Evolutionary conservation across 345 rosid genomes (phyloP), one percentile per base, ranked within the genome.

Genomic region (Eucalyptus victrix): DNA sequence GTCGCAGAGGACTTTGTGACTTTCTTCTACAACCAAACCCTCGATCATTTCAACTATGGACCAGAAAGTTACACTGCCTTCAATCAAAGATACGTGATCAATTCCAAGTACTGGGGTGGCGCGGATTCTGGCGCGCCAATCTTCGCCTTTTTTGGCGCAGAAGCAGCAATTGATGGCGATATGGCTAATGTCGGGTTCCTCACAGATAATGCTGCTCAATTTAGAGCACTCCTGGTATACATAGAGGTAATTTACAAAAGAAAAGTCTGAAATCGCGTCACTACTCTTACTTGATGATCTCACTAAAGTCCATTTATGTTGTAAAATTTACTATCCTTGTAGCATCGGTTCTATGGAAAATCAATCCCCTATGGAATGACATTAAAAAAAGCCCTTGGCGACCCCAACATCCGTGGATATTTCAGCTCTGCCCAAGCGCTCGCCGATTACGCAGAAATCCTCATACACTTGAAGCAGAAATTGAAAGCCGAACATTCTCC

Each of bases 291-390:
- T 76, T 11, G 83, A 76, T 21, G 83, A 3, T 76, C 44, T 44
- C 34, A 16, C 60, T 16, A 9, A 45, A 45, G 12, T n/a, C 26
- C 69, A 54, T n/a, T 23, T 89, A 80, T 65, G 10, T 34, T 47
- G 18, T 40, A 19, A 53, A 49, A 6, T 62, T 30, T 37, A 58
- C 24, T 49, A 87, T 21, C 28, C 23, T 81, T 8, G 80, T 93
- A 94, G 96, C 95, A 94, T 89, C 92, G 96, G 37, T 94, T 91
- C 89, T 94, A 94, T 81, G 96, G 96, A 15, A 88, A 92, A 86
- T 91, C 94, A 4, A 91, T 94, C 89, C 96, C 94, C 17, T 91
- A 90, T 58, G 90, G 88, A 28, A 86, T 91, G 67, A 90, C 80
- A n/a, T 24, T 89, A 42, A 53, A 88, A 54, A 87, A 87, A 62